A percentile compares a stretch with the other conserved stretches of the same genome.
Evolutionary conservation across 78 protist species (phyloP).

Genomic region (Dictyostelium firmibasis): DNA sequence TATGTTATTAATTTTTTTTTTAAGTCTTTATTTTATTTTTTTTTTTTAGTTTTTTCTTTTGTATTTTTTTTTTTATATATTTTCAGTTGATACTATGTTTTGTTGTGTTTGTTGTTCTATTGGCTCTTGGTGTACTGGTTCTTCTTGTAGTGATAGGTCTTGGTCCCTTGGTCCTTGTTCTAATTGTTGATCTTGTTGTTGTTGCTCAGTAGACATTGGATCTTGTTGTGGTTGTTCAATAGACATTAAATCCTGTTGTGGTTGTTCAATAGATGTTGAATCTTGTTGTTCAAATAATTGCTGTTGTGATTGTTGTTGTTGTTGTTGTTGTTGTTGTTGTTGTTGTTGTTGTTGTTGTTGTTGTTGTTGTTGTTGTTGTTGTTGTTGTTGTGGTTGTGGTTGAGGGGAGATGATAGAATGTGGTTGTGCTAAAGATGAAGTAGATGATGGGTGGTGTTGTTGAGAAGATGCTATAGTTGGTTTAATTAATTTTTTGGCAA

Average conservation of each 20-base stretch:
- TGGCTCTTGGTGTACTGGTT: neutral
- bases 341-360: neutral
- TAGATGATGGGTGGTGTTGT: neutral
- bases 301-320: neutral
- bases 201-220: neutral
- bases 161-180: neutral
- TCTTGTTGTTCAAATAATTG: neutral
- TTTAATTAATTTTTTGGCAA: neutral
- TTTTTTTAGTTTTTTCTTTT: neutral
- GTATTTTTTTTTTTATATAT: neutral
- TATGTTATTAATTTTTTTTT: neutral
- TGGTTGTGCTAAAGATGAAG: neutral
- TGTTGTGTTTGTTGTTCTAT: neutral
- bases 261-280: neutral
- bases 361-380: neutral
- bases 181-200: neutral
- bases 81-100: neutral
- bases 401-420: neutral
- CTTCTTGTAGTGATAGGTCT: neutral
- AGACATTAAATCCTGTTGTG: neutral
- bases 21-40: neutral
- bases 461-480: neutral
- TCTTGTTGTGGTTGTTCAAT: neutral
- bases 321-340: neutral
- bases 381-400: too few relatives aligned